These are phyloP conservation scores for Boletus tomentosulus DNA, from an alignment of 768 basidiomycete genomes.

Conservation along the genomic window DNA sequence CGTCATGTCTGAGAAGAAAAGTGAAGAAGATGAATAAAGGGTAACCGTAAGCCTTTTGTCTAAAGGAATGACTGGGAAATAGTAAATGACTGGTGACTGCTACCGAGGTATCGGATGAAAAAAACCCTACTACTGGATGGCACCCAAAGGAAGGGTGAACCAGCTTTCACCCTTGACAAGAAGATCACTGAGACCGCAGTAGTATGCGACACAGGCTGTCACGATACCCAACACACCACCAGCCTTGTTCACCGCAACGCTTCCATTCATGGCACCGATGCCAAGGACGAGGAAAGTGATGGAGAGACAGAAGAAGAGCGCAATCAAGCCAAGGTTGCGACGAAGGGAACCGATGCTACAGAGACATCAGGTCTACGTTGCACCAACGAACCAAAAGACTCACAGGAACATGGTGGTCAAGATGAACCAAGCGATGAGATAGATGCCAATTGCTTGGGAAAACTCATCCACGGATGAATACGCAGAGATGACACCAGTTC, in stretches of 20 bases:
- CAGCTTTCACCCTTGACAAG: constrained; percentile 36
- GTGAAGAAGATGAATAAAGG: background rate
- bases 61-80: background rate
- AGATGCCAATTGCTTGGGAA: constrained; percentile 65
- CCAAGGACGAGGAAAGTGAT: constrained; percentile 50
- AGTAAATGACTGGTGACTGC: no score
- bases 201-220: constrained; percentile 47
- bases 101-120: background rate
- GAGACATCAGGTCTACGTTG: background rate
- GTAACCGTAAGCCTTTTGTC: background rate
- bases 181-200: constrained; percentile 40
- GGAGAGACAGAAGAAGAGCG: constrained; percentile 50
- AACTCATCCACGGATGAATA: constrained; percentile 43
- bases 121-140: constrained; percentile 8
- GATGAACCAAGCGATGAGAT: constrained; percentile 70
- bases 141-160: constrained; percentile 41
- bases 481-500: constrained; percentile 56
- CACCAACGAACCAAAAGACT: constrained; percentile 12
- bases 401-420: constrained; percentile 68
- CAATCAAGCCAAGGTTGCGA: constrained; percentile 45
- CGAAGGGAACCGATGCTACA: constrained; percentile 45
- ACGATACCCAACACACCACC: constrained; percentile 44
- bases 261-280: constrained; percentile 34
- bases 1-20: background rate
- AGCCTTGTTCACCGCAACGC: constrained; percentile 27